Base-by-base conservation (phyloP, 441 rosid species). In the Flueggea neowawraea region DNA sequence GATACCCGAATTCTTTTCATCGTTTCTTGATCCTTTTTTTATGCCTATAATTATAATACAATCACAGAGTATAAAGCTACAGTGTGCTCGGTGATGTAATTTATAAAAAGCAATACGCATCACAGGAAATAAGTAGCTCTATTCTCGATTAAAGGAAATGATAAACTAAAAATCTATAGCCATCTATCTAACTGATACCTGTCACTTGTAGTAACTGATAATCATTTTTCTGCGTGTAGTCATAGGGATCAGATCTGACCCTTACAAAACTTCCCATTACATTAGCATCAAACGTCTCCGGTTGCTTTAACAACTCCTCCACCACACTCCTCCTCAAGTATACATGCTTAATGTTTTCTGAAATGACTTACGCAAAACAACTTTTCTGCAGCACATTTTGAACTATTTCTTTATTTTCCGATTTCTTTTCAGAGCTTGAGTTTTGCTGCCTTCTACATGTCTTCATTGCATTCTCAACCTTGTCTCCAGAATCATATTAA, bases 191-290 rank as follows among this genome's bases (percentile, higher is more conserved):
- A 31, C 62, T 41, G 69, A 48, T 75, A 85, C 91, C 91, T 71
- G 68, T 78, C 28, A 86, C 85, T 73, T 71, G 77, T 64, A 71
- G 66, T 36, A 83, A 78, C 64, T 70, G 78, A 67, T 76, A 66
- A 59, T 76, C 69, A 62, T 74, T 76, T 64, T 64, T 85, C 69
- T 60, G 82, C 41, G 64, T 51, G 73, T 51, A 69, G 54, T 76
- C 79, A 57, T 71, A 52, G 3, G 82, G 85, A 73, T 83, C 80
- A 44, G 78, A 68, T 70, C 69, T 81, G 62, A 82, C 74, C 69
- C 81, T 81, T 55, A 81, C 81, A 33, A 81, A 80, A 69, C 85
- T 81, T 71, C 91, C 81, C 0, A 70, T 58, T 31, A 86, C 58
- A 63, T 83, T 86, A 6, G 54, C 70, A 28, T 73, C 74, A 62